Base-by-base conservation (phyloP, 202 grass and related monocot genomes). In the Alloteropsis angusta region DNA sequence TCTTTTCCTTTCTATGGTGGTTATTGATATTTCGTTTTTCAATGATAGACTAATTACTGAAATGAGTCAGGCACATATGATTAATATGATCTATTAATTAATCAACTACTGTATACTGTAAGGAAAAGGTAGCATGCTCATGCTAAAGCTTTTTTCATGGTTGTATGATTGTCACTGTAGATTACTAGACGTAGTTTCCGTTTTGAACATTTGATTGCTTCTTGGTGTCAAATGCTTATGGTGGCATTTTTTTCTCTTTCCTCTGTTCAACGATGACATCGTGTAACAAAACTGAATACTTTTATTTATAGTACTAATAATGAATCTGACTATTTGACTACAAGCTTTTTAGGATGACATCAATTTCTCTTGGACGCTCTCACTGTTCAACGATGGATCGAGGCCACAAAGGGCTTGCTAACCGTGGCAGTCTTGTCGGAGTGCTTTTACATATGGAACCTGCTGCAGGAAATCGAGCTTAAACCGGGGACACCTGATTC, bases 11-110 rank as follows among this genome's bases (percentile, higher is more conserved):
- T 74, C 25, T 60, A 38, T 66, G 41, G 12, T 75, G 17, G 74
- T 60, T 84, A 60, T 36, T 79, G 46, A 44, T 68, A 68, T 56
- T 68, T 79, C 6, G 9, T 16, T 76, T 71, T 77, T 65, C 16
- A 50, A 25, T 49, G 44, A 50, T 71, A 50, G 2, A 50, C 26
- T 35, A 71, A 50, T 44, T 69, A 42, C 49, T n/a, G 26, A 26
- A 44, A 76, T 22, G 56, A 47, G 16, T 12, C 6, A 73, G 15
- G 21, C 18, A 60, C 23, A 43, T 55, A 18, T n/a, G 26, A 57
- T 18, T 18, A 1, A 22, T 75, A 57, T 43, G 28, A 32, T 76
- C 1, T 66, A 50, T n/a, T 46, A 1, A 11, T 64, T 76, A 76
- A 17, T 68, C 74, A 54, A 11, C 61, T 75, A 46, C 15, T 42